Conservation (phyloP, 495 filamentous ascomycete species). For the Talaromyces ruber region DNA sequence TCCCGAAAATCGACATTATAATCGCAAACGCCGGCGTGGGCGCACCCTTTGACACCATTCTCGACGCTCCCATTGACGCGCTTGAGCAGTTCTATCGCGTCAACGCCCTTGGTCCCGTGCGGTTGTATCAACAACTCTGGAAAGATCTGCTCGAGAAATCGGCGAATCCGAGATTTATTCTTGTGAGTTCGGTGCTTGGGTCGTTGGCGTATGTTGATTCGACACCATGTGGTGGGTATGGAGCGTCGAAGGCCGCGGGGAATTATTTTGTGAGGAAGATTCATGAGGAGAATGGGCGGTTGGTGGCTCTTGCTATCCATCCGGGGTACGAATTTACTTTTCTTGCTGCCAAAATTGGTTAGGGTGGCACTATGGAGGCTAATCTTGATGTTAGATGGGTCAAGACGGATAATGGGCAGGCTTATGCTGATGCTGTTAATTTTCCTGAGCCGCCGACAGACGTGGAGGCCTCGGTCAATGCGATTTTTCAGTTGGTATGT, state of each 20-base stretch:
- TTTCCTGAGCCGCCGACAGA: conserved; percentile 2
- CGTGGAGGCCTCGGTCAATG: not conserved
- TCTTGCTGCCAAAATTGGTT: not conserved
- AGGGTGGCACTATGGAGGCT: not conserved
- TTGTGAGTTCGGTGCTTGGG: conserved; percentile 22
- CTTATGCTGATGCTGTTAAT: conserved; percentile 3
- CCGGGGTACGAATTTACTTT: conserved; percentile 24
- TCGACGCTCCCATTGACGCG: conserved; percentile 17
- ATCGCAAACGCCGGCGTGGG: conserved; percentile 41
- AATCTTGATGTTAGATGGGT: conserved; percentile 2
- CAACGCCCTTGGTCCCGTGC: conserved; percentile 28
- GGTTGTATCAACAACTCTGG: conserved; percentile 25
- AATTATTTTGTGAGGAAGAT: conserved; percentile 31
- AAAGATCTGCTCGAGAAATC: conserved; percentile 18
- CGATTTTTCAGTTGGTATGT: not conserved
- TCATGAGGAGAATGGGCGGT: conserved; percentile 22
- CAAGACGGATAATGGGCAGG: conserved; percentile 5
- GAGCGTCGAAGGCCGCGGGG: conserved; percentile 27
- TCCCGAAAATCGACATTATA: conserved; percentile 33
- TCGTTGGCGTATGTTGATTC: conserved; percentile 18
- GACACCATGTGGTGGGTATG: conserved; percentile 20
- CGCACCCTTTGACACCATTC: conserved; percentile 14
- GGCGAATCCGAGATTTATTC: conserved; percentile 23
- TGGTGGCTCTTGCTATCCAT: conserved; percentile 23
- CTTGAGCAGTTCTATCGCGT: conserved; percentile 26